Conservation (phyloP, 352 stramenopile genomes). For the Pythium phragmitis region DNA sequence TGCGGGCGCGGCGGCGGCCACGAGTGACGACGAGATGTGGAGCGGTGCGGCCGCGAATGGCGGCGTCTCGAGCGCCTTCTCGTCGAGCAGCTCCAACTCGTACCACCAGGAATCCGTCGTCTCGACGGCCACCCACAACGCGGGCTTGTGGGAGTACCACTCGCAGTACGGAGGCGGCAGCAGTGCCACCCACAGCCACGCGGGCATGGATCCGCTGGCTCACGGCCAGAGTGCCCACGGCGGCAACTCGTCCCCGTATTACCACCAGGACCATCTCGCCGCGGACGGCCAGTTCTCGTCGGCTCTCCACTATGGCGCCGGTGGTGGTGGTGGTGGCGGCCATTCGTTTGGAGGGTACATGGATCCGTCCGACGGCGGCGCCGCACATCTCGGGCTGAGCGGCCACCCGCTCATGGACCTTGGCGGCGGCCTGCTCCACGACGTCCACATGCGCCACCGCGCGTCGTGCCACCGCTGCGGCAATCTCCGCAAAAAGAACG, state of each 20-base stretch:
- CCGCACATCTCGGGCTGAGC: constrained; percentile 10
- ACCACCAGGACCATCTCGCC: constrained; percentile 17
- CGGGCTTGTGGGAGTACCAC: constrained; percentile 21
- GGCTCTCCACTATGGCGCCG: constrained; percentile 11
- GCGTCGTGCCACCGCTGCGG: constrained; percentile 87
- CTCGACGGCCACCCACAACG: constrained; percentile 2
- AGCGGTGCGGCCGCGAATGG: constrained; percentile 3
- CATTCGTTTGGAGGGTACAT: constrained; percentile 22
- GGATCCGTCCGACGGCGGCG: constrained; percentile 19
- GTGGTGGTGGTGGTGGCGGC: constrained; percentile 9
- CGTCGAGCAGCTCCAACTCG: constrained; percentile 3
- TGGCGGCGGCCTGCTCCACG: constrained; percentile 13
- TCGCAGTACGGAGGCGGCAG: constrained; percentile 11
- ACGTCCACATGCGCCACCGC: constrained; percentile 64
- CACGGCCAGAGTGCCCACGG: not conserved
- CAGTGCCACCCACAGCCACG: not conserved
- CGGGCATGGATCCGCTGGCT: constrained; percentile 12
- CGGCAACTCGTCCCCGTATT: constrained; percentile 15
- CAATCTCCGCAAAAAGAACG: constrained; percentile 88
- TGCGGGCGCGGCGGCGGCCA: not conserved
- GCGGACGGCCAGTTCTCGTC: constrained; percentile 18
- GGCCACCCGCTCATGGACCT: constrained; percentile 23
- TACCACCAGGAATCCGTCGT: constrained; percentile 26
- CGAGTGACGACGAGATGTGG: constrained; percentile 27
- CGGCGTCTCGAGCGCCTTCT: constrained; percentile 23